Evolutionary conservation across 2,329 filamentous ascomycete genomes (phyloP).

Genomic region (Leptographium galeiforme): DNA sequence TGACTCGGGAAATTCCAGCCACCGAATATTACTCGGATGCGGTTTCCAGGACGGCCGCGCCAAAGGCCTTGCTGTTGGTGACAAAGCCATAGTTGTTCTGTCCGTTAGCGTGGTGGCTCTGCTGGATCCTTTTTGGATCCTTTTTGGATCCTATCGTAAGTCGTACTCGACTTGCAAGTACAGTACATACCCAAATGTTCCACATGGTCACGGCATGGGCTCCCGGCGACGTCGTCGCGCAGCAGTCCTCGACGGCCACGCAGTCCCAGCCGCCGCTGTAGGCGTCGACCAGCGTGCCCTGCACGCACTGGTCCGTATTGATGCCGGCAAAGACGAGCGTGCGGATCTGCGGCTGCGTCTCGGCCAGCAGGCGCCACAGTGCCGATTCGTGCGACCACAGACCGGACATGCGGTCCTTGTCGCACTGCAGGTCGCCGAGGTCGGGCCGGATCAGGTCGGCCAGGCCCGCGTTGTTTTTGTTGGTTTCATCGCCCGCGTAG

Average conservation of each 20-base stretch:
- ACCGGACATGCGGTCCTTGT: slow-evolving; percentile 46
- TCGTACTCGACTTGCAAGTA: too few species aligned
- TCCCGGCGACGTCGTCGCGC: slow-evolving; percentile 32
- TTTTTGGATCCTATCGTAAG: too few species aligned
- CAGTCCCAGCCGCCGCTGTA: slow-evolving; percentile 43
- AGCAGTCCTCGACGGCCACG: slow-evolving; percentile 40
- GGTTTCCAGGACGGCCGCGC: background rate
- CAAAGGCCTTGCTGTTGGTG: slow-evolving; percentile 10
- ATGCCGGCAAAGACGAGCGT: slow-evolving; percentile 45
- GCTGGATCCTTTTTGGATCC: too few species aligned
- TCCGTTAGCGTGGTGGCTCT: background rate
- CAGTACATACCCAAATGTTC: slow-evolving; percentile 19
- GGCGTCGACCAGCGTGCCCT: slow-evolving; percentile 40
- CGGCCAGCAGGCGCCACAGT: slow-evolving; percentile 25
- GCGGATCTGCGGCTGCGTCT: slow-evolving; percentile 19
- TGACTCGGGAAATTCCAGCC: too few species aligned
- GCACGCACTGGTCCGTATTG: slow-evolving; percentile 49
- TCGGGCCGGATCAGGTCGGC: slow-evolving; percentile 18
- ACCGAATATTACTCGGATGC: too few species aligned
- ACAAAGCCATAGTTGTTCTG: slow-evolving; percentile 13
- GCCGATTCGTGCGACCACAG: slow-evolving; percentile 33
- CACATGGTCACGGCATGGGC: slow-evolving; percentile 21
- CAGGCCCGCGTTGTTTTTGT: slow-evolving; percentile 20
- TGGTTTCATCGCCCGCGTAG: slow-evolving; percentile 16
- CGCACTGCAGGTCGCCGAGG: slow-evolving; percentile 32